Conservation (phyloP, 768 basidiomycete genomes). For the Mycena vitilis region DNA sequence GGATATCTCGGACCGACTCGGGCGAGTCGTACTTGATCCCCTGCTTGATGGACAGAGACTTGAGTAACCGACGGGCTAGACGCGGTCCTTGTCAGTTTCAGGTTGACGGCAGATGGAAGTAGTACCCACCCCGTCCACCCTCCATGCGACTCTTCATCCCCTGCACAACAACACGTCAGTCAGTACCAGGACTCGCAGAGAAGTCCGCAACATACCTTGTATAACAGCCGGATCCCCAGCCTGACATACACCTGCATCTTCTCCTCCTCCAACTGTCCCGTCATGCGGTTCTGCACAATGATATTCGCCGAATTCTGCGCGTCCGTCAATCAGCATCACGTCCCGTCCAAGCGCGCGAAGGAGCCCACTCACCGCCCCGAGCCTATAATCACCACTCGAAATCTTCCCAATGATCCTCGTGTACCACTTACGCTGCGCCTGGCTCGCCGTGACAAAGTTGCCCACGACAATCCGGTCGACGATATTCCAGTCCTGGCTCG, state of each 20-base stretch:
- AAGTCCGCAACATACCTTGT: conserved; percentile 64
- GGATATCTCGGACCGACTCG: conserved; percentile 86
- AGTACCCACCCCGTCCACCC: conserved; percentile 76
- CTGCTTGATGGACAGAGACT: conserved; percentile 92
- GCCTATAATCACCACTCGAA: conserved; percentile 85
- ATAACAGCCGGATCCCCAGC: conserved; percentile 91
- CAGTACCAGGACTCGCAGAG: neutral
- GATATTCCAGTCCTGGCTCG: conserved; percentile 90
- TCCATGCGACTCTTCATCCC: conserved; percentile 92
- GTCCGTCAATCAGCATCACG: conserved; percentile 16
- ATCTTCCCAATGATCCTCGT: conserved; percentile 91
- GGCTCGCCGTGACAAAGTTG: conserved; percentile 93
- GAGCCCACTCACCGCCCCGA: conserved; percentile 80
- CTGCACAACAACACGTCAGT: conserved; percentile 45
- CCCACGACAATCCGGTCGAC: conserved; percentile 92
- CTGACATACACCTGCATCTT: conserved; percentile 97
- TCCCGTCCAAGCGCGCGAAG: conserved; percentile 21
- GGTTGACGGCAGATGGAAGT: neutral
- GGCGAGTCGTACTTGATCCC: conserved; percentile 92
- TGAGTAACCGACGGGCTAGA: conserved; percentile 82
- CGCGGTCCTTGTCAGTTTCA: conserved; percentile 17
- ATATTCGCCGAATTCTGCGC: conserved; percentile 95
- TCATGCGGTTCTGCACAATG: conserved; percentile 93
- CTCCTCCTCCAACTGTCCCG: conserved; percentile 94
- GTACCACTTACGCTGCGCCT: conserved; percentile 98